Base-by-base conservation (phyloP, 495 filamentous ascomycete genomes). In the Podospora fimiseda region DNA sequence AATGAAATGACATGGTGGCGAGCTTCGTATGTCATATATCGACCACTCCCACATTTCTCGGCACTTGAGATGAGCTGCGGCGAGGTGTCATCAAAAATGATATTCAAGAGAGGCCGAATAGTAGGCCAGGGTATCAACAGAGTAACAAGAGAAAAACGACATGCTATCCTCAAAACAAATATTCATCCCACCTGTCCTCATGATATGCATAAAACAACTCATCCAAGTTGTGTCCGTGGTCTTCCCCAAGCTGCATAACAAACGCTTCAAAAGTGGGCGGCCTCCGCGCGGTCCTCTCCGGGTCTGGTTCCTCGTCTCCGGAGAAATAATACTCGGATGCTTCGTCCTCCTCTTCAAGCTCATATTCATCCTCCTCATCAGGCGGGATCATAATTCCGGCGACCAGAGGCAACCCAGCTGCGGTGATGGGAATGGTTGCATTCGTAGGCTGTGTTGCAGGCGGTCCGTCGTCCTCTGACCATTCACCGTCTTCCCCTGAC, bases 121-220 rank as follows among this genome's bases (percentile, higher is more conserved):
- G 6, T 33, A 5, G 11, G 27, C 27, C 27, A 11, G 27, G 27
- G 27, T 33, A 33, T 33, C 27, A 33, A 33, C 27, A n/a, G n/a
- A n/a, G n/a, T n/a, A 33, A 33, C 27, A 33, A 33, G 27, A 6
- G 6, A 33, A 6, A 33, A 33, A 33, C 6, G n/a, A n/a, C n/a
- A n/a, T n/a, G 6, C 11, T 33, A 6, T 33, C 11, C 11, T 30
- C 43, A 68, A 38, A 68, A 68, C 2, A 68, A 53, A 39, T 68
- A 68, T 33, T 68, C 63, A 50, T 68, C 66, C 66, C 66, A 68
- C 14, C 66, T 57, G 21, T 67, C 66, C 43, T 68, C 66, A 23
- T 68, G 61, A 20, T 58, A 68, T 20, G 66, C 66, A 50, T 61
- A 67, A 19, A 60, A 68, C 20, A 68, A 45, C 48, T 68, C 66